These are phyloP conservation scores for Teratosphaeria viscida DNA, from an alignment of 2,329 filamentous ascomycete species.

Conservation along the genomic window DNA sequence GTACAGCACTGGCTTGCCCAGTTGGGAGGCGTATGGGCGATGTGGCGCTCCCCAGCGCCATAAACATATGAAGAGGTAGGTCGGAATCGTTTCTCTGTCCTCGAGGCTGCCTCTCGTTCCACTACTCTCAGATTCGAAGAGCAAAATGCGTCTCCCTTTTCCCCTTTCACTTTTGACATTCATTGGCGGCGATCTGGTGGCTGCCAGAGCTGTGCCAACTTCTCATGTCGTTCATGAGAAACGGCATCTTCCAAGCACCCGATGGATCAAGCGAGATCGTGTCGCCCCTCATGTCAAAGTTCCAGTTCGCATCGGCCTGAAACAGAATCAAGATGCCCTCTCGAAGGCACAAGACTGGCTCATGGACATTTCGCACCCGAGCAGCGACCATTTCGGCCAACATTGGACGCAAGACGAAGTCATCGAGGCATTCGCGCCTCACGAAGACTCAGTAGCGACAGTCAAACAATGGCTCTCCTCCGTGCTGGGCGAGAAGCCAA, in stretches of 20 bases:
- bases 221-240: conserved; percentile 10
- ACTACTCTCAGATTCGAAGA: background rate
- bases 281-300: conserved; percentile 5
- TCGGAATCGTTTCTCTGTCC: background rate
- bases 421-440: conserved; percentile 15
- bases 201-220: conserved; percentile 1
- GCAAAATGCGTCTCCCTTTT: conserved; percentile 1
- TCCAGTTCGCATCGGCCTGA: conserved; percentile 11
- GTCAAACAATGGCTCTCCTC: conserved; percentile 18
- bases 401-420: conserved; percentile 12
- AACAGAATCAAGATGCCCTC: conserved; percentile 8
- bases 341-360: conserved; percentile 7
- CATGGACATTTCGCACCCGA: conserved; percentile 11
- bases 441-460: conserved; percentile 13
- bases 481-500: conserved; percentile 9
- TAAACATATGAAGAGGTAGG: background rate
- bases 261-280: conserved; percentile 7
- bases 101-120: background rate
- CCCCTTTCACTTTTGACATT: background rate
- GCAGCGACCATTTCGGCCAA: background rate
- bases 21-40: background rate
- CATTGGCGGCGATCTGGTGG: background rate
- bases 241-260: conserved; percentile 1
- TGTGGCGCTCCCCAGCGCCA: background rate
- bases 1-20: background rate